A percentile compares a stretch with the other conserved stretches of the same genome.
These are phyloP conservation scores for Cryptococcus deneoformans DNA, from an alignment of 1,284 basidiomycete genomes.

Conservation along the genomic window DNA sequence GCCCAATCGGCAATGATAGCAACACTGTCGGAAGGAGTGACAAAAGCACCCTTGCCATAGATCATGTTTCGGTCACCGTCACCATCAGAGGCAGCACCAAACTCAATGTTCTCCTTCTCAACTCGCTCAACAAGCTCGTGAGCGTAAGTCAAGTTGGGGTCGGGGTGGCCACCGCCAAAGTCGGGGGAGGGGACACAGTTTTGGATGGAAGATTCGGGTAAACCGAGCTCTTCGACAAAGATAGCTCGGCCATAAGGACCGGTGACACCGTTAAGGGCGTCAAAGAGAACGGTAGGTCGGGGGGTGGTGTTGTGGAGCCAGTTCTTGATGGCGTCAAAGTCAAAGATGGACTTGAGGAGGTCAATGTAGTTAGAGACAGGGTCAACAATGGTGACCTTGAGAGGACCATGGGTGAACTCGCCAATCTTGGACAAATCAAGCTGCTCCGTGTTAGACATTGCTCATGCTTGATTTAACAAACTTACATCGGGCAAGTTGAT, in stretches of 20 bases:
- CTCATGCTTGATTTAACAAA: slow-evolving; percentile 9
- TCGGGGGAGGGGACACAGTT: slow-evolving; percentile 89
- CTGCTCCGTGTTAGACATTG: slow-evolving; percentile 46
- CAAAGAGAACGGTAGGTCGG: slow-evolving; percentile 88
- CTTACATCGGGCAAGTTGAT: slow-evolving; percentile 73
- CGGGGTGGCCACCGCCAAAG: slow-evolving; percentile 96
- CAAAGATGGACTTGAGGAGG: slow-evolving; percentile 86
- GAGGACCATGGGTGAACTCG: slow-evolving; percentile 72
- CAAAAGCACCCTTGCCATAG: slow-evolving; percentile 96
- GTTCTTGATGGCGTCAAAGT: slow-evolving; percentile 85
- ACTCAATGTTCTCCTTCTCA: slow-evolving; percentile 79
- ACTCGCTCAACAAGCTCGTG: slow-evolving; percentile 91
- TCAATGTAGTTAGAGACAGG: slow-evolving; percentile 86
- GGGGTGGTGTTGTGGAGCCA: slow-evolving; percentile 66
- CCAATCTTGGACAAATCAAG: slow-evolving; percentile 84
- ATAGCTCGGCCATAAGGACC: slow-evolving; percentile 93
- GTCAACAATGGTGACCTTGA: slow-evolving; percentile 89
- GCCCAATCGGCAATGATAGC: slow-evolving; percentile 98
- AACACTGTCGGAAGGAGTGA: slow-evolving; percentile 95
- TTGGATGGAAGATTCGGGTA: slow-evolving; percentile 78
- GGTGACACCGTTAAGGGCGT: slow-evolving; percentile 95
- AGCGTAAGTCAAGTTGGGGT: slow-evolving; percentile 98
- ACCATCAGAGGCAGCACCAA: slow-evolving; percentile 96
- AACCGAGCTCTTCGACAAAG: slow-evolving; percentile 78
- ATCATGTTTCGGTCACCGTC: slow-evolving; percentile 99